Conservation (phyloP, 371 early-diverging fungal species). For the Mucor saturninus region DNA sequence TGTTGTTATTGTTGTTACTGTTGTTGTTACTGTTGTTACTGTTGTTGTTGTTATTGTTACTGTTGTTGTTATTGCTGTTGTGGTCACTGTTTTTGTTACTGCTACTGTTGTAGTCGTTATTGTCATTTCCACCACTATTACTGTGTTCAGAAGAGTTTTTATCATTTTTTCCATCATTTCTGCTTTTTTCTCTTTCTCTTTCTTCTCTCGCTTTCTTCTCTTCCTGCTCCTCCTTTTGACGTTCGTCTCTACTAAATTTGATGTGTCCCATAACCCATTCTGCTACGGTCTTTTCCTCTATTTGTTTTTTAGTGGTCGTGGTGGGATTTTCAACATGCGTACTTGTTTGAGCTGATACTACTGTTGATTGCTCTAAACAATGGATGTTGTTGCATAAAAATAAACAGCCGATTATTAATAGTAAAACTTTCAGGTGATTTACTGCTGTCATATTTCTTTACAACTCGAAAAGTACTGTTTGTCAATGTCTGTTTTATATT, state of each 20-base stretch:
- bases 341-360: background rate
- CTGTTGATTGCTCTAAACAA: background rate
- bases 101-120: background rate
- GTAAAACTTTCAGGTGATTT: conserved; percentile 3
- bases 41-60: too few species aligned
- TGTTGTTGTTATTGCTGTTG: background rate
- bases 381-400: background rate
- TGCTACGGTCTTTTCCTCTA: background rate
- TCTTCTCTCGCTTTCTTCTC: background rate
- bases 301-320: background rate
- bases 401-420: background rate
- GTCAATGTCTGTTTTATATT: background rate
- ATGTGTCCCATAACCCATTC: background rate
- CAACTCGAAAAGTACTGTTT: background rate
- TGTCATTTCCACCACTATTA: background rate
- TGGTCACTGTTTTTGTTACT: background rate
- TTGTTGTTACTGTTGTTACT: too few species aligned
- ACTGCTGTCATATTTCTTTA: background rate
- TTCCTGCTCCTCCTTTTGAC: background rate
- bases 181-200: background rate
- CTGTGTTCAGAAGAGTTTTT: background rate
- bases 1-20: too few species aligned
- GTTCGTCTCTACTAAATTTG: background rate
- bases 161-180: background rate
- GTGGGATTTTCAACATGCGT: background rate